A percentile compares a stretch with the other conserved stretches of the same genome.
These are phyloP conservation scores for Candida chauliodis DNA, from an alignment of 805 yeast genomes.

Conservation along the genomic window DNA sequence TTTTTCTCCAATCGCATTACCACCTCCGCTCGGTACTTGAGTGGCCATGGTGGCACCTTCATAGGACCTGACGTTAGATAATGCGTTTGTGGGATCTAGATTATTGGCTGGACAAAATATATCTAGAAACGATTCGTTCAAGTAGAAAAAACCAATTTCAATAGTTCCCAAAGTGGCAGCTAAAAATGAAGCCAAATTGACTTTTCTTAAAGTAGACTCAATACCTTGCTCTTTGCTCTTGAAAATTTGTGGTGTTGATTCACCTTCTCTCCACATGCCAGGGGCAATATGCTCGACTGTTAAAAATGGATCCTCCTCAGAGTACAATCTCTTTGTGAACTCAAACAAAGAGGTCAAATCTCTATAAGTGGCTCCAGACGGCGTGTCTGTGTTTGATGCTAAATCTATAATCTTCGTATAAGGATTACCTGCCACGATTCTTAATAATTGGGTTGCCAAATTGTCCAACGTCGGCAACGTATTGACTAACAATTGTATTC, in stretches of 20 bases:
- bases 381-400: constrained; percentile 61
- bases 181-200: constrained; percentile 82
- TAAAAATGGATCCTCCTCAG: constrained; percentile 69
- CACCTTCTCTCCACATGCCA: constrained; percentile 66
- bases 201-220: constrained; percentile 69
- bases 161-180: constrained; percentile 83
- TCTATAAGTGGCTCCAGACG: constrained; percentile 63
- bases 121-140: constrained; percentile 80
- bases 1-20: constrained; percentile 33
- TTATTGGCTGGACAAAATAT: constrained; percentile 79
- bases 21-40: constrained; percentile 24
- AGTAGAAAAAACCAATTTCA: constrained; percentile 81
- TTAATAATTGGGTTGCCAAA: constrained; percentile 72
- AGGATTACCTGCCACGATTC: constrained; percentile 69
- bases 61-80: constrained; percentile 16
- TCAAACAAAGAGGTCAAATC: constrained; percentile 74
- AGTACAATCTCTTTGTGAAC: constrained; percentile 67
- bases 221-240: constrained; percentile 59
- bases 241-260: constrained; percentile 53
- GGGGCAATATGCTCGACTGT: constrained; percentile 68
- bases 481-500: constrained; percentile 62
- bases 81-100: constrained; percentile 45
- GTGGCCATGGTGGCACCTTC: constrained; percentile 5
- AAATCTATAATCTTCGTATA: constrained; percentile 71
- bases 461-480: constrained; percentile 78